Conservation (phyloP, 2,329 filamentous ascomycete species). For the Colletotrichum caudatum region DNA sequence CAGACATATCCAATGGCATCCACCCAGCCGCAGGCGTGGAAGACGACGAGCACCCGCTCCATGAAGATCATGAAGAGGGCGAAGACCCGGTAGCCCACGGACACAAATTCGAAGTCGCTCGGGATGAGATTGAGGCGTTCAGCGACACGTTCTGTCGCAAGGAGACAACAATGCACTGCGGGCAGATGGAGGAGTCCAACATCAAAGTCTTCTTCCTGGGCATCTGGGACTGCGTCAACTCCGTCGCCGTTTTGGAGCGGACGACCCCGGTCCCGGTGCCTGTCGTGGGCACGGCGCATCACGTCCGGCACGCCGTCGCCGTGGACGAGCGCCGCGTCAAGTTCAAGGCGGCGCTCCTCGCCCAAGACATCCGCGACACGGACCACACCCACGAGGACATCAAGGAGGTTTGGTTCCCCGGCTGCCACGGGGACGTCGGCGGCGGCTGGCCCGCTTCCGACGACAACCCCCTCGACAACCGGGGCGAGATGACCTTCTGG, state of each 20-base stretch:
- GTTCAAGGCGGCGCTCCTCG: conserved; percentile 64
- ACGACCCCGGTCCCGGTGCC: conserved; percentile 54
- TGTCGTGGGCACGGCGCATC: conserved; percentile 55
- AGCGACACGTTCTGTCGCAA: conserved; percentile 62
- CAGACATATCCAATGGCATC: conserved; percentile 24
- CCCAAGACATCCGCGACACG: conserved; percentile 52
- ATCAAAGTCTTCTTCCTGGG: conserved; percentile 67
- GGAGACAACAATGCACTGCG: conserved; percentile 43
- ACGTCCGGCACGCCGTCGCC: conserved; percentile 65
- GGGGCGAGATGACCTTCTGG: conserved; percentile 48
- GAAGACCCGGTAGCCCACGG: conserved; percentile 45
- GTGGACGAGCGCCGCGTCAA: conserved; percentile 67
- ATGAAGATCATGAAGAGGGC: conserved; percentile 36
- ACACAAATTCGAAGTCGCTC: conserved; percentile 44
- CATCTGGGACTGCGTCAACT: conserved; percentile 67
- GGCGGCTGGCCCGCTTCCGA: conserved; percentile 61
- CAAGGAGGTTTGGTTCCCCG: conserved; percentile 67
- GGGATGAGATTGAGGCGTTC: conserved; percentile 58
- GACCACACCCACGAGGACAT: conserved; percentile 53
- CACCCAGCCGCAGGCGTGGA: conserved; percentile 42
- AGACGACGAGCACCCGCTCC: conserved; percentile 47
- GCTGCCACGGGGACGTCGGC: conserved; percentile 65
- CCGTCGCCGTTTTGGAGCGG: conserved; percentile 57
- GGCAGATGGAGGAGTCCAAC: conserved; percentile 46
- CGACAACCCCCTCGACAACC: conserved; percentile 44